Evolutionary conservation across 768 basidiomycete genomes (phyloP).

Genomic region (Xerocomellus amylosporus): DNA sequence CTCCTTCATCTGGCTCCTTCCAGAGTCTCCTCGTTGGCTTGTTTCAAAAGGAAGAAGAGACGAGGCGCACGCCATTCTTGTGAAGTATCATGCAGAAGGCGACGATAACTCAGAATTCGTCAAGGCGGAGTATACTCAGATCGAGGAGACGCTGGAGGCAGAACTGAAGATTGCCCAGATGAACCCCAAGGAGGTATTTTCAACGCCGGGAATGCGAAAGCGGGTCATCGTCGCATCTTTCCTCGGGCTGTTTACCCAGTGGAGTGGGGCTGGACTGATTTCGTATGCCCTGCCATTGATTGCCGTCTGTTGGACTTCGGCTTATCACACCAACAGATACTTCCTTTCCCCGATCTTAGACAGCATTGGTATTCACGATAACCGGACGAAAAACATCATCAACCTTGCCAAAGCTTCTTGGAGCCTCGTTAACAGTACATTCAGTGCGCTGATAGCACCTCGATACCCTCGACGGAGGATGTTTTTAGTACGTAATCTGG

Average conservation of each 20-base stretch:
- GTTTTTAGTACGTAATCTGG: conserved; percentile 5
- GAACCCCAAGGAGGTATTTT: neutral
- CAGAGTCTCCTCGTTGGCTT: conserved; percentile 66
- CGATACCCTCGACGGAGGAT: conserved; percentile 9
- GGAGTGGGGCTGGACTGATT: conserved; percentile 10
- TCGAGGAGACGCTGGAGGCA: conserved; percentile 49
- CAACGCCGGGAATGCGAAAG: conserved; percentile 13
- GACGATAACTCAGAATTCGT: conserved; percentile 49
- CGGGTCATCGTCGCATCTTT: conserved; percentile 12
- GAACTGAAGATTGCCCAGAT: conserved; percentile 6
- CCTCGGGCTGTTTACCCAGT: conserved; percentile 9
- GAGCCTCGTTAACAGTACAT: conserved; percentile 1
- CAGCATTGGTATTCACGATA: conserved; percentile 13
- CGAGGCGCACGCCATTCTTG: conserved; percentile 47
- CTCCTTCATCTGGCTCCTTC: conserved; percentile 52
- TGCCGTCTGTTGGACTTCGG: neutral
- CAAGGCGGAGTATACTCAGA: conserved; percentile 55
- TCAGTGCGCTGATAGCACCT: neutral
- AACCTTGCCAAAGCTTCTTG: conserved; percentile 7
- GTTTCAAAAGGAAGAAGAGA: conserved; percentile 51
- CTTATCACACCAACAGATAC: neutral
- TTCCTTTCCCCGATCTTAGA: conserved; percentile 14
- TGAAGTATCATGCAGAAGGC: conserved; percentile 61
- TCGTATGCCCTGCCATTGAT: neutral
- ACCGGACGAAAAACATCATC: conserved; percentile 15